Evolutionary conservation across 2,329 filamentous ascomycete genomes (phyloP), one percentile per base, ranked within the genome.

Genomic region (Nothophoma quercina): DNA sequence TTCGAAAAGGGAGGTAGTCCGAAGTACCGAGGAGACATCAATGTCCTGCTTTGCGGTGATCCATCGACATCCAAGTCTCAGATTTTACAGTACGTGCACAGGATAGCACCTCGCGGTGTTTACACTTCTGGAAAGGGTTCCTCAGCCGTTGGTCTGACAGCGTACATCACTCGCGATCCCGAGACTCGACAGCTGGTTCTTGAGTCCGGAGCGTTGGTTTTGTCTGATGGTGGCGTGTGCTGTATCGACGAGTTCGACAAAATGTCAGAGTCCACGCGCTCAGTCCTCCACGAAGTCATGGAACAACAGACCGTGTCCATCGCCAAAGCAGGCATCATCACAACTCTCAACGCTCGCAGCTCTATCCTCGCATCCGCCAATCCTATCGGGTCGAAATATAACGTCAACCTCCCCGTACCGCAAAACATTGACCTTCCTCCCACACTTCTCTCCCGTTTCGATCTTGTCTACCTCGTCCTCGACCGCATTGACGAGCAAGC

Each of bases 371-470:
- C 95, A 13, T 98, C 93, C 9, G 95, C 95, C 75, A 99, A 99
- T 72, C 95, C 95, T 1, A 98, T 99, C 62, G 95, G 95, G 66
- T 96, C 91, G 78, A 93, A 96, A 71, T 99, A 99, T 79, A 98
- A 99, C 75, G 90, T 91, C 2, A 93, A 96, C 68, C 79, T 99
- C 19, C 93, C 95, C 0, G 95, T 99, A 12, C 95, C 95, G 3
- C 93, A 98, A 68, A 99, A 99, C 75, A 99, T 99, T 65, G 95
- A 99, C 69, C 85, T 99, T 7, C 95, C 95, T 0, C 95, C 95
- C 0, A 99, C 95, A 0, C 82, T 99, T 6, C 84, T 99, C 44
- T 97, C 93, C 5, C 89, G 95, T 81, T 99, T 99, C 72, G 95
- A 99, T 73, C 81, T 99, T 6, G 93, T 99, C 42, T 99, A 99